phyloP scores from a whole-genome alignment of 2,329 filamentous ascomycete species.

The Boeremia lycopersici region DNA sequence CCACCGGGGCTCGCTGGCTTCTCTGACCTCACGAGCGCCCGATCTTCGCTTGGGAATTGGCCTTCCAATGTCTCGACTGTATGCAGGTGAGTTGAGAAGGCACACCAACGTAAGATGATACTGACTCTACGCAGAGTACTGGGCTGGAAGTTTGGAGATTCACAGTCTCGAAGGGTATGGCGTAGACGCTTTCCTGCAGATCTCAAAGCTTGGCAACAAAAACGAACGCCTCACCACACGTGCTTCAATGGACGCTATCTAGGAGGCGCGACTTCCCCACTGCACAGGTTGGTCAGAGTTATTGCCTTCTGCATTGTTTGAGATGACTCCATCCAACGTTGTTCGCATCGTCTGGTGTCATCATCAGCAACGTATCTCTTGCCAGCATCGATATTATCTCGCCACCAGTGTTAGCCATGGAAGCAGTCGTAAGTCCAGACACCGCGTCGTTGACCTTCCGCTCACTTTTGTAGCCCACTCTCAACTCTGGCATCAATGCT shows the following conservation, averaged over 20 bases:
- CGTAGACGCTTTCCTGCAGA: conserved; percentile 93
- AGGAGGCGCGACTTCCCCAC: conserved; percentile 7
- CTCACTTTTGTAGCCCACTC: conserved; percentile 12
- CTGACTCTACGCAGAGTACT: conserved; percentile 70
- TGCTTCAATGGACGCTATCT: conserved; percentile 59
- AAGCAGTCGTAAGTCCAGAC: background rate
- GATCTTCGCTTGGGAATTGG: conserved; percentile 91
- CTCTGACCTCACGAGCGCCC: conserved; percentile 81
- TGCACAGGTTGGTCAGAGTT: background rate
- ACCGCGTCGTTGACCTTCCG: too few relatives aligned
- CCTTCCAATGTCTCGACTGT: conserved; percentile 88
- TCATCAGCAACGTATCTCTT: conserved; percentile 10
- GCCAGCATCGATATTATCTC: conserved; percentile 6
- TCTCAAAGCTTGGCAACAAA: conserved; percentile 95
- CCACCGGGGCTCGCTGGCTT: conserved; percentile 71
- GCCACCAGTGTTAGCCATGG: background rate
- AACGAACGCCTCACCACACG: conserved; percentile 83
- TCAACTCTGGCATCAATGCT: background rate
- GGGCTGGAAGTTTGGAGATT: conserved; percentile 89
- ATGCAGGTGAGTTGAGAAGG: conserved; percentile 60
- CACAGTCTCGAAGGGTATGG: conserved; percentile 96
- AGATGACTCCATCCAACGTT: too few relatives aligned
- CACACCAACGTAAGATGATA: background rate
- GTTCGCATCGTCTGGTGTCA: background rate
- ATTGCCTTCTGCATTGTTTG: too few relatives aligned